Evolutionary conservation across 2,329 filamentous ascomycete species (phyloP).

Genomic region (Phialophora chinensis): DNA sequence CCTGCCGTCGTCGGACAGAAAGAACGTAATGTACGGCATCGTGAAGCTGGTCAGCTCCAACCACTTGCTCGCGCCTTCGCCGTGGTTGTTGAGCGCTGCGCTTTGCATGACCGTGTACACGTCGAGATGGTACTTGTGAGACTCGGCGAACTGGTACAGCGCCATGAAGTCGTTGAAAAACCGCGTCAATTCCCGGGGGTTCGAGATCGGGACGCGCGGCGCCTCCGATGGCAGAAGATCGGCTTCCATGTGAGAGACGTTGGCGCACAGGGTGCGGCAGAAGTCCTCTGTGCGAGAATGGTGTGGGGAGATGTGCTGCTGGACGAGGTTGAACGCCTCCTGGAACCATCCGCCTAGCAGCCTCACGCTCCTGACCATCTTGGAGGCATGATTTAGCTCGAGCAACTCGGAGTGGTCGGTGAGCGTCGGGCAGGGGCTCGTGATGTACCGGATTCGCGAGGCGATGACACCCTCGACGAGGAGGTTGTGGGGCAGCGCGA

Average conservation of each 20-base stretch:
- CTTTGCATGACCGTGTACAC: not conserved
- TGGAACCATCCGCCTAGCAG: not conserved
- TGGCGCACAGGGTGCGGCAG: not conserved
- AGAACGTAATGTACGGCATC: not conserved
- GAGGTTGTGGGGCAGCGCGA: not conserved
- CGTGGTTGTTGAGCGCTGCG: not conserved
- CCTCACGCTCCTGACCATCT: not conserved
- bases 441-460: conserved; percentile 1
- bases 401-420: not conserved
- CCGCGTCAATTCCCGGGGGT: not conserved
- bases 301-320: not conserved
- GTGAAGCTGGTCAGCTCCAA: not conserved
- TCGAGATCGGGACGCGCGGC: not conserved
- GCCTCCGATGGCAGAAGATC: not conserved
- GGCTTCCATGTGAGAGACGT: conserved; percentile 1
- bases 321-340: not conserved
- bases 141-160: not conserved
- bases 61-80: not conserved
- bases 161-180: conserved; percentile 1
- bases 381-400: not conserved
- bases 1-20: not conserved
- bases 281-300: not conserved
- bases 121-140: not conserved
- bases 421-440: not conserved
- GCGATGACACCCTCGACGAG: not conserved